Conservation (phyloP, 2,329 filamentous ascomycete genomes). For the Diplodia sapinea region DNA sequence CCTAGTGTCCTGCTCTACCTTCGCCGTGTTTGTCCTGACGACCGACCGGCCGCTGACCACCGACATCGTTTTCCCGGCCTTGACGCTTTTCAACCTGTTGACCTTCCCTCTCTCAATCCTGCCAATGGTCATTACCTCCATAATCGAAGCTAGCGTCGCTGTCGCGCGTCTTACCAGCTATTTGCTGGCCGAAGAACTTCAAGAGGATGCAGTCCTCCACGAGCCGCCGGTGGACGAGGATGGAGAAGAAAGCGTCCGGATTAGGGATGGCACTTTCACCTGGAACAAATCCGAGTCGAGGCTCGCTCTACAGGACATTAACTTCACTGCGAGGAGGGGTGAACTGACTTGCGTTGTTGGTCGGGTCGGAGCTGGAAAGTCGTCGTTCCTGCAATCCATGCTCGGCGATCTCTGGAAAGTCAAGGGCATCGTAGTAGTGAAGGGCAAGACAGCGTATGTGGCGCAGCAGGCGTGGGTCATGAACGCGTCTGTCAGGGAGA, state of each 20-base stretch:
- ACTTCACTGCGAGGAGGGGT: slow-evolving; percentile 88
- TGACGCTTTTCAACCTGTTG: slow-evolving; percentile 92
- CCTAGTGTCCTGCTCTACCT: slow-evolving; percentile 95
- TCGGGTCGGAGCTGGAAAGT: slow-evolving; percentile 93
- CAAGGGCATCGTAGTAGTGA: slow-evolving; percentile 79
- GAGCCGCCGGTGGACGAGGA: slow-evolving; percentile 73
- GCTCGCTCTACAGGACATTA: slow-evolving; percentile 78
- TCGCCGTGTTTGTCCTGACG: slow-evolving; percentile 90
- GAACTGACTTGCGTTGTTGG: slow-evolving; percentile 93
- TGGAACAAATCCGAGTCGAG: slow-evolving; percentile 83
- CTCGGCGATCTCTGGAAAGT: slow-evolving; percentile 92
- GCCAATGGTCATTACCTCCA: slow-evolving; percentile 96
- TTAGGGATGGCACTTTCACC: slow-evolving; percentile 86
- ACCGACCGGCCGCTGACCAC: slow-evolving; percentile 82
- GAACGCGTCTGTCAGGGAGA: slow-evolving; percentile 96
- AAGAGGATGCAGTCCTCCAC: slow-evolving; percentile 76
- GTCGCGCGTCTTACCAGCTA: slow-evolving; percentile 84
- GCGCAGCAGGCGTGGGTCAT: slow-evolving; percentile 95
- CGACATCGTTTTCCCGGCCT: slow-evolving; percentile 92
- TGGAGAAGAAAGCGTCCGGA: slow-evolving; percentile 84
- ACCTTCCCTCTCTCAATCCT: slow-evolving; percentile 93
- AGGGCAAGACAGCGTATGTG: slow-evolving; percentile 86
- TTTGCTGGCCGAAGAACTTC: slow-evolving; percentile 86
- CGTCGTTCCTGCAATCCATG: slow-evolving; percentile 85
- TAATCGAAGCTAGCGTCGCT: slow-evolving; percentile 95